A percentile compares a stretch with the other conserved stretches of the same genome.
Conservation (phyloP, 495 filamentous ascomycete genomes). For the Penicillium fimorum region DNA sequence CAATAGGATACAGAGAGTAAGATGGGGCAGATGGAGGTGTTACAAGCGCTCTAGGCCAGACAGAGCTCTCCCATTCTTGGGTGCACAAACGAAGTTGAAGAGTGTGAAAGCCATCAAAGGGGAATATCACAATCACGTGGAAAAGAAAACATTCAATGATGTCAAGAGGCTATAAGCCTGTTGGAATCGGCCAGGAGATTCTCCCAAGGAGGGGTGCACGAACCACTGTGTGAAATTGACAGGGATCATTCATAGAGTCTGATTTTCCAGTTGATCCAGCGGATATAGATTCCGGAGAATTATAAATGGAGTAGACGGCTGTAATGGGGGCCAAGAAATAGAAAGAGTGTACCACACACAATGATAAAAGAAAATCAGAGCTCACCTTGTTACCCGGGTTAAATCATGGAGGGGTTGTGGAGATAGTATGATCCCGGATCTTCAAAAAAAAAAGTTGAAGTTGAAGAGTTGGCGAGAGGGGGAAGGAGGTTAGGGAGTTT, state of each 20-base stretch:
- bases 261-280: background rate
- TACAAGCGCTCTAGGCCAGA: background rate
- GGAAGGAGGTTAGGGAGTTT: too few species aligned
- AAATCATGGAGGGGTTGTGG: slow-evolving; percentile 18
- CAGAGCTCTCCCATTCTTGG: slow-evolving; percentile 6
- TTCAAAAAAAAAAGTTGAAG: background rate
- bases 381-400: slow-evolving; percentile 10
- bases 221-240: slow-evolving; percentile 8
- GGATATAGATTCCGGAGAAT: slow-evolving; percentile 4
- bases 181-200: background rate
- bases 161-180: slow-evolving; percentile 12
- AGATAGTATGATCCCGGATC: background rate
- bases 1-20: background rate
- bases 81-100: slow-evolving; percentile 2
- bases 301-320: background rate
- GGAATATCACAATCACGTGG: slow-evolving; percentile 1
- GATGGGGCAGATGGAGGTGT: background rate
- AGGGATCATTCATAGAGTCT: background rate
- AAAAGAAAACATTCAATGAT: slow-evolving; percentile 9
- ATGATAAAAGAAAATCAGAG: slow-evolving; percentile 1
- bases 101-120: background rate
- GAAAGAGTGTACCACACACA: background rate
- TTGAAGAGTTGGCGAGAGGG: background rate
- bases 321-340: slow-evolving; percentile 10
- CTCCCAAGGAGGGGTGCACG: slow-evolving; percentile 10